phyloP scores from a whole-genome alignment of 306 rosid genomes.

The Citrullus mucosospermus region DNA sequence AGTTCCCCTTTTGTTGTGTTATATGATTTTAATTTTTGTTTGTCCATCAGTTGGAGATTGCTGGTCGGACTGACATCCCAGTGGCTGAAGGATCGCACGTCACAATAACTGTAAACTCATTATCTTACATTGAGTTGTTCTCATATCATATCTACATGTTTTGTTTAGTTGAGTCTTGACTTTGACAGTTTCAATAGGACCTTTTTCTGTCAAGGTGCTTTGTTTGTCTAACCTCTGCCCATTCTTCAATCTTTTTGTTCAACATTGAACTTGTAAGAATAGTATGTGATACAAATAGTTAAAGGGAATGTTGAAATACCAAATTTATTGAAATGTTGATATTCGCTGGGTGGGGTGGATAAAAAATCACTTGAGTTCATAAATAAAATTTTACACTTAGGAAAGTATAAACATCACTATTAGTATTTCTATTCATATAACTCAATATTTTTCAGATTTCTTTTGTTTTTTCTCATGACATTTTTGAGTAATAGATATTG shows the following conservation, averaged over 20 bases:
- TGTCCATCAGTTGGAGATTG: conserved; percentile 64
- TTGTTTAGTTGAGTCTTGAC: background rate
- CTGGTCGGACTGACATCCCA: conserved; percentile 83
- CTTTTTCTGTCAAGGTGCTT: background rate
- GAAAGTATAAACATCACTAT: too few species aligned
- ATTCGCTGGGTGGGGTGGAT: too few species aligned
- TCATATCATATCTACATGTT: background rate
- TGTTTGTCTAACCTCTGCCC: background rate
- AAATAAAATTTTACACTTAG: too few species aligned
- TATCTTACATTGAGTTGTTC: background rate
- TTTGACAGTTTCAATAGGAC: background rate
- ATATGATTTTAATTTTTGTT: background rate
- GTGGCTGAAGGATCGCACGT: conserved; percentile 97
- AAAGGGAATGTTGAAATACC: too few species aligned
- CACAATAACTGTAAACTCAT: conserved; percentile 48
- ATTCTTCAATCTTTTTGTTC: background rate
- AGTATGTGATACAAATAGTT: background rate
- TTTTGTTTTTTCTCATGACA: too few species aligned
- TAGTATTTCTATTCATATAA: too few species aligned
- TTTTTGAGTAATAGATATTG: too few species aligned
- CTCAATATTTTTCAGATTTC: too few species aligned
- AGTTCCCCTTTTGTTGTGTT: background rate
- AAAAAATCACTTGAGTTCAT: too few species aligned
- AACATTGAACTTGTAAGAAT: background rate
- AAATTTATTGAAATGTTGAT: too few species aligned